Conservation (phyloP, 805 yeast species). For the Ogataea paraovalis region DNA sequence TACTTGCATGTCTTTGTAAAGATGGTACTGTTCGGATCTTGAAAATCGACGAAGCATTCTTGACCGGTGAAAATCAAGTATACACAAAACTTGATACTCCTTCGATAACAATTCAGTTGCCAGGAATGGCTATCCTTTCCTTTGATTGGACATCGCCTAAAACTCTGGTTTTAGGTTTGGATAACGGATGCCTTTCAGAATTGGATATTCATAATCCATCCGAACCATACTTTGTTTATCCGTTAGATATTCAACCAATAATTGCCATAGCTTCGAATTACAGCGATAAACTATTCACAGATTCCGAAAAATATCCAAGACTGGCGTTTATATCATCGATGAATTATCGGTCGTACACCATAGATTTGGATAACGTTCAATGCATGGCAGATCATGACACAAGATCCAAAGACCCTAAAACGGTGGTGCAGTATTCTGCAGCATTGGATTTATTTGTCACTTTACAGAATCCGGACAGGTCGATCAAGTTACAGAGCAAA, state of each 20-base stretch:
- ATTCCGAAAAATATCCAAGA: slow-evolving; percentile 5
- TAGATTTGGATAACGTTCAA: slow-evolving; percentile 20
- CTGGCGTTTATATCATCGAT: slow-evolving; percentile 16
- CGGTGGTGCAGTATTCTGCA: slow-evolving; percentile 18
- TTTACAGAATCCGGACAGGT: slow-evolving; percentile 13
- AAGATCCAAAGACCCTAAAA: slow-evolving; percentile 9
- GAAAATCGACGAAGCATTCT: slow-evolving; percentile 17
- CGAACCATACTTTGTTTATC: slow-evolving; percentile 21
- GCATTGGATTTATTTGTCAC: slow-evolving; percentile 20
- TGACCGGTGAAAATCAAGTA: slow-evolving; percentile 1
- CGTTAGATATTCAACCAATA: slow-evolving; percentile 22
- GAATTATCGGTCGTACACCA: slow-evolving; percentile 13
- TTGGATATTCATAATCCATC: slow-evolving; percentile 18
- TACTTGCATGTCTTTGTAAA: slow-evolving; percentile 26
- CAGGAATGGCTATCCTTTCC: slow-evolving; percentile 17
- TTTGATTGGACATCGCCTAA: slow-evolving; percentile 29
- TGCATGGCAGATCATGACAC: slow-evolving; percentile 11
- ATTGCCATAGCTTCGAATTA: slow-evolving; percentile 19
- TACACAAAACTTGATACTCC: slow-evolving; percentile 12
- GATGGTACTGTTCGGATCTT: slow-evolving; percentile 25
- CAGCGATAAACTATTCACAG: slow-evolving; percentile 14
- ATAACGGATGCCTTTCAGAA: slow-evolving; percentile 27
- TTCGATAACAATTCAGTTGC: slow-evolving; percentile 18
- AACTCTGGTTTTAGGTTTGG: slow-evolving; percentile 23
- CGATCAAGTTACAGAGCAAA: slow-evolving; percentile 16